Evolutionary conservation across 257 asterid genomes (phyloP), one percentile per base, ranked within the genome.

Genomic region (Solanum lignicaule): DNA sequence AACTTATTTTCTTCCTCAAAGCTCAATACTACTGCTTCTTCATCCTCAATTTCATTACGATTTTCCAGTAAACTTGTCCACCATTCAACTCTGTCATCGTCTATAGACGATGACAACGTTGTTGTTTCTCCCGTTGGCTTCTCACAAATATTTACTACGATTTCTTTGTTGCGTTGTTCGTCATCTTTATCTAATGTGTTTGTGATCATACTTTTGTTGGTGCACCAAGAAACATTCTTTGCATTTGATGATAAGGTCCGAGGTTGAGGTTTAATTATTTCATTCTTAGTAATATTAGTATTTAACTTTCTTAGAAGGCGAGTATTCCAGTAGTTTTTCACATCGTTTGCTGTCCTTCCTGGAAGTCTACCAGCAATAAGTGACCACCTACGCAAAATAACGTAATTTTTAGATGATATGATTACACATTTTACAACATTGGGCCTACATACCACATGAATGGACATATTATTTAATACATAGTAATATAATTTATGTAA

Each of bases 261-360:
- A 65, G 72, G 32, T 65, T 27, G 68, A 81, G 85, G 85, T 29
- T 36, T 65, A 5, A 11, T 65, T 25, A 65, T 65, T 25, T 65
- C 72, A 65, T 65, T 65, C 2, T 65, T 65, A 11, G 33, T 65
- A n/a, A 25, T n/a, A 16, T 16, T 52, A 52, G 9, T 20, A 38
- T 12, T 39, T 76, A 39, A 38, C 83, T 76, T 76, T 0, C 35
- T 76, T 6, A 6, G 83, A 84, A 88, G 66, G 87, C 90, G 91
- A 86, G 94, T 91, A 87, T 94, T 91, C 96, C 96, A 94, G 3
- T 91, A 94, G 90, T 94, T 95, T 90, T 95, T 95, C 31, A 95
- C 92, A 89, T 93, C 95, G 41, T 94, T 95, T 8, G 94, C 96
- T 3, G 98, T 95, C 89, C 98, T 90, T 88, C 98, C 98, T 0